Evolutionary conservation across 768 basidiomycete genomes (phyloP).

Genomic region (Nidularia pulvinata): DNA sequence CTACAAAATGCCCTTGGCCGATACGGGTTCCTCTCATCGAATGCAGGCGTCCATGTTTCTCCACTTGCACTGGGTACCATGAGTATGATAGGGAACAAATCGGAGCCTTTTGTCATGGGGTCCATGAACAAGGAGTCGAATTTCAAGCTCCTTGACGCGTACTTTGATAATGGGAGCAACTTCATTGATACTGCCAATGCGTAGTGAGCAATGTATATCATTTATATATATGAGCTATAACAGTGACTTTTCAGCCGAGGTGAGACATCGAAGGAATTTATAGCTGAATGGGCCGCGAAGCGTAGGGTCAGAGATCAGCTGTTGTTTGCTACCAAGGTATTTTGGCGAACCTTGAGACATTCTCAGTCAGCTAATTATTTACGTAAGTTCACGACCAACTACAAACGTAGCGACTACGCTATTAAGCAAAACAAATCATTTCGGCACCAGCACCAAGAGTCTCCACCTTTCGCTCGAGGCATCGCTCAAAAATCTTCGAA

Average conservation of each 20-base stretch:
- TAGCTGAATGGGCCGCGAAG: slow-evolving; percentile 39
- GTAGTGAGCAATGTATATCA: slow-evolving; percentile 25
- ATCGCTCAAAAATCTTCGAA: slow-evolving; percentile 39
- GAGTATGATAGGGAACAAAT: slow-evolving; percentile 25
- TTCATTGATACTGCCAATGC: slow-evolving; percentile 9
- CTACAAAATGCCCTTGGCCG: background rate
- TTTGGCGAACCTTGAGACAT: background rate
- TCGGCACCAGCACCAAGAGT: slow-evolving; percentile 41
- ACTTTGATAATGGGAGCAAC: too few relatives aligned
- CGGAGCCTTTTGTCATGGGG: slow-evolving; percentile 22
- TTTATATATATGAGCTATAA: slow-evolving; percentile 6
- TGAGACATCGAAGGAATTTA: slow-evolving; percentile 22
- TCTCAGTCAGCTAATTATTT: background rate
- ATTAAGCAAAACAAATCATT: slow-evolving; percentile 23
- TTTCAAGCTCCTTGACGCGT: background rate
- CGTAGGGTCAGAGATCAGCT: slow-evolving; percentile 43
- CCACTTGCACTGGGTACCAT: slow-evolving; percentile 31
- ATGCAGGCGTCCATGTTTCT: slow-evolving; percentile 16
- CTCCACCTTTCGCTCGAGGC: slow-evolving; percentile 32
- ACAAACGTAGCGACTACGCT: slow-evolving; percentile 15
- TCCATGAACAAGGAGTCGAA: slow-evolving; percentile 26
- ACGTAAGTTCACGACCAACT: slow-evolving; percentile 21
- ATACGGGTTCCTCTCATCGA: slow-evolving; percentile 18
- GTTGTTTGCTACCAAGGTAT: slow-evolving; percentile 37
- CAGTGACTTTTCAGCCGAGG: slow-evolving; percentile 32